A percentile compares a stretch with the other conserved stretches of the same genome.
Conservation (phyloP, 192 early-diverging fungal species). For the Coemansia umbellata region DNA sequence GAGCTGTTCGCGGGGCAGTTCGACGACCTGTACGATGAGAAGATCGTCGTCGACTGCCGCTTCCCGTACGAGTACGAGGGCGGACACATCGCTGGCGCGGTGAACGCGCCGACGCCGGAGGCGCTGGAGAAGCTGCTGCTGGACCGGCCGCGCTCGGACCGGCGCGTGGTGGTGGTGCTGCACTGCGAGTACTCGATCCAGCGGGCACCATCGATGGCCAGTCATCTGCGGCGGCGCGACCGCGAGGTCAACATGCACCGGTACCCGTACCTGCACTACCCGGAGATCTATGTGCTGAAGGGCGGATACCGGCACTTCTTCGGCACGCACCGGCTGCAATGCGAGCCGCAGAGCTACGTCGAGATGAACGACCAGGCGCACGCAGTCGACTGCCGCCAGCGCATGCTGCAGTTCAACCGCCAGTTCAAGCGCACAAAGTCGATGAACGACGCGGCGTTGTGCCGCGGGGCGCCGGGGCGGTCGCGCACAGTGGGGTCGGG, state of each 20-base stretch:
- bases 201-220: slow-evolving; percentile 79
- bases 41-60: slow-evolving; percentile 76
- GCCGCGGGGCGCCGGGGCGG: slow-evolving; percentile 4
- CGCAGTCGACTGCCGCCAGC: slow-evolving; percentile 51
- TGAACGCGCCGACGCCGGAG: slow-evolving; percentile 63
- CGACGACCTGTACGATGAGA: slow-evolving; percentile 55
- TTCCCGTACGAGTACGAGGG: slow-evolving; percentile 86
- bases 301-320: slow-evolving; percentile 83
- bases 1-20: slow-evolving; percentile 67
- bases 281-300: slow-evolving; percentile 80
- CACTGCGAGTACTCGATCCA: slow-evolving; percentile 86
- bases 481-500: slow-evolving; percentile 15
- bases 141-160: slow-evolving; percentile 34
- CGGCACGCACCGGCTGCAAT: slow-evolving; percentile 53
- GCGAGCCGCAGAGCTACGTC: slow-evolving; percentile 72
- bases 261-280: slow-evolving; percentile 78
- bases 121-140: slow-evolving; percentile 63
- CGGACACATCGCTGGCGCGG: slow-evolving; percentile 73
- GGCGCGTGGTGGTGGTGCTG: slow-evolving; percentile 65
- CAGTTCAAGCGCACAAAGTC: slow-evolving; percentile 57
- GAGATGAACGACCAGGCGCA: slow-evolving; percentile 72
- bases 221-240: slow-evolving; percentile 70
- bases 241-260: slow-evolving; percentile 62
- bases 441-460: slow-evolving; percentile 35
- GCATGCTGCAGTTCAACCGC: slow-evolving; percentile 52